Conservation (phyloP, 2,329 filamentous ascomycete species). For the Clathrospora elynae region DNA sequence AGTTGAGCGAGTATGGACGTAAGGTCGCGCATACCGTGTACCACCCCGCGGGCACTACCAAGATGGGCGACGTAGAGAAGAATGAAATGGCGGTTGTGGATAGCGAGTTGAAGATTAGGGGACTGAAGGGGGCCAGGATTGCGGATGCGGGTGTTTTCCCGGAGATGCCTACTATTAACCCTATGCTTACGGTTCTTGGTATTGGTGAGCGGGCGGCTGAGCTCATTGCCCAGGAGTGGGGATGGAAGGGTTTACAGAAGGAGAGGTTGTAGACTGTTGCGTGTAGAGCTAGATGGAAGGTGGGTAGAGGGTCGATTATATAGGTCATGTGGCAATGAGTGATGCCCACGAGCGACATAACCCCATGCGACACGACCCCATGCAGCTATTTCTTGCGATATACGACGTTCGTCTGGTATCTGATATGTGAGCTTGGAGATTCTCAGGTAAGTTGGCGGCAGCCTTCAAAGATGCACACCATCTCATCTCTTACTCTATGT, state of each 20-base stretch:
- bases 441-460: background rate
- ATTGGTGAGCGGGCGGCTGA: conserved; percentile 85
- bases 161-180: conserved; percentile 84
- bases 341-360: conserved; percentile 1
- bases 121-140: conserved; percentile 74
- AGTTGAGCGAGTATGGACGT: conserved; percentile 79
- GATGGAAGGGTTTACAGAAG: conserved; percentile 64
- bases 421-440: background rate
- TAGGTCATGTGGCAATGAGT: no score
- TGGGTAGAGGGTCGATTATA: no score
- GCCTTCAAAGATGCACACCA: no score
- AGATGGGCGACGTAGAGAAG: conserved; percentile 76
- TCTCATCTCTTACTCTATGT: no score
- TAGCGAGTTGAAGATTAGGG: conserved; percentile 70
- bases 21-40: conserved; percentile 86
- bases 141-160: conserved; percentile 89
- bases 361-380: background rate
- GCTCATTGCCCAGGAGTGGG: conserved; percentile 75
- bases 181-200: conserved; percentile 85
- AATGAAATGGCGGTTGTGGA: conserved; percentile 83
- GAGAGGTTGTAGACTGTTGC: conserved; percentile 56
- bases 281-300: no score
- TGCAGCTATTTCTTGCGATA: background rate
- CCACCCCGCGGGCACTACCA: conserved; percentile 85
- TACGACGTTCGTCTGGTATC: background rate